phyloP scores from a whole-genome alignment of 331 rosid genomes.

The Saraca asoca region DNA sequence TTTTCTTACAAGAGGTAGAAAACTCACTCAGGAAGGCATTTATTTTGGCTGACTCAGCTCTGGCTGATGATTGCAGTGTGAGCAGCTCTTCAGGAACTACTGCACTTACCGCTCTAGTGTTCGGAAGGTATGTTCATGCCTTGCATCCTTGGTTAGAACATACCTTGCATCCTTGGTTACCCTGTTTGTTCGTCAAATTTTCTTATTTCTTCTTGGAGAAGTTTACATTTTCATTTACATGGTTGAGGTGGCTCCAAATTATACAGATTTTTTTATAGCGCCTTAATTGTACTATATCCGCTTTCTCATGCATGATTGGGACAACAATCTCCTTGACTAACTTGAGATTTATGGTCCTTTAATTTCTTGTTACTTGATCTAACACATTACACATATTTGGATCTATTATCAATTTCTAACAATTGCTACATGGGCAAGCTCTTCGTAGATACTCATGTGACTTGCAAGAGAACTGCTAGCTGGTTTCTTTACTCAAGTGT shows the following conservation, averaged over 20 bases:
- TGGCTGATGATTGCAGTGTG: constrained; percentile 78
- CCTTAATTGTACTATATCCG: background rate
- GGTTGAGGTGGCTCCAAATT: background rate
- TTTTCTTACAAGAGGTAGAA: constrained; percentile 62
- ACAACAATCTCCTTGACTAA: background rate
- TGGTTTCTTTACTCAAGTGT: constrained; percentile 9
- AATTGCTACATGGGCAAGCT: background rate
- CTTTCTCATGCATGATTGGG: constrained; percentile 19
- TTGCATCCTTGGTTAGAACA: constrained; percentile 13
- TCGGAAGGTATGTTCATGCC: constrained; percentile 72
- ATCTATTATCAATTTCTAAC: background rate
- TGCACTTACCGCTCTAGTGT: constrained; percentile 75
- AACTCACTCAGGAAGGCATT: constrained; percentile 64
- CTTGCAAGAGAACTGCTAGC: background rate
- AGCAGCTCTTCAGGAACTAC: constrained; percentile 89
- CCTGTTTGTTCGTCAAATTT: background rate
- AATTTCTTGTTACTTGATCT: constrained; percentile 20
- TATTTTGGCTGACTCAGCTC: constrained; percentile 77
- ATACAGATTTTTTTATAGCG: background rate
- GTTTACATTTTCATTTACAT: background rate
- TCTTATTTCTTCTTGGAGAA: background rate
- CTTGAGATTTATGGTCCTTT: background rate
- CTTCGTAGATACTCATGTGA: background rate
- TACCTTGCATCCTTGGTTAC: constrained; percentile 15
- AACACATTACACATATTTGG: constrained; percentile 24